Conservation (phyloP, 257 asterid genomes). For the Gynochthodes officinalis region DNA sequence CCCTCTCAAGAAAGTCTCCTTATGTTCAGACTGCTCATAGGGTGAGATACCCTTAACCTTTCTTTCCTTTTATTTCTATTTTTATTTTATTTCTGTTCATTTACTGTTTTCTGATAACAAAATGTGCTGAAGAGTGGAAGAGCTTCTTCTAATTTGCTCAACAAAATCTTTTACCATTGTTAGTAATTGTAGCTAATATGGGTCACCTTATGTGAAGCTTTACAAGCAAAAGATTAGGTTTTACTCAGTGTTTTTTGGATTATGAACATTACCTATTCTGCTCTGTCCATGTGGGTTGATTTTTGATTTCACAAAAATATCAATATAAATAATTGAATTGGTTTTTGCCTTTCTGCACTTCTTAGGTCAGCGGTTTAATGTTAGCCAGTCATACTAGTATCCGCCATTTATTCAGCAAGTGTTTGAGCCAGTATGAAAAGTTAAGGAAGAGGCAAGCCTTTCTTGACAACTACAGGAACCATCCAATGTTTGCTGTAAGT, state of each 20-base stretch:
- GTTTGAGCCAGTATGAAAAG: conserved; percentile 95
- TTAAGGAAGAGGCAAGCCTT: conserved; percentile 98
- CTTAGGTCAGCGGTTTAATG: conserved; percentile 97
- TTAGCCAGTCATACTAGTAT: conserved; percentile 99
- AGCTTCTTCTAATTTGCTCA: background rate
- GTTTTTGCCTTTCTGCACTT: conserved; percentile 16
- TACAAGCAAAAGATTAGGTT: background rate
- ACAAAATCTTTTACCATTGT: background rate
- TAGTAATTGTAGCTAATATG: background rate
- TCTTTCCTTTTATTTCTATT: conserved; percentile 4
- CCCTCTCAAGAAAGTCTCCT: conserved; percentile 97
- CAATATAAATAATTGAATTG: background rate
- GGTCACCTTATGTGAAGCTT: background rate
- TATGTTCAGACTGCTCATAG: conserved; percentile 98
- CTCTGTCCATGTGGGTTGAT: background rate
- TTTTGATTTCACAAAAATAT: background rate
- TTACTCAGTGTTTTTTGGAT: background rate
- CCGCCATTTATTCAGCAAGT: conserved; percentile 94
- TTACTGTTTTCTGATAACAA: background rate
- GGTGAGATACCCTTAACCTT: conserved; percentile 57
- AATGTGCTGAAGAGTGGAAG: background rate
- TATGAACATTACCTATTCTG: background rate
- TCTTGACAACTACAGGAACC: conserved; percentile 91
- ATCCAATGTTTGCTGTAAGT: conserved; percentile 97
- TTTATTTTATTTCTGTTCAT: background rate